Evolutionary conservation across 768 basidiomycete genomes (phyloP).

Genomic region (Coprinellus aureogranulatus): DNA sequence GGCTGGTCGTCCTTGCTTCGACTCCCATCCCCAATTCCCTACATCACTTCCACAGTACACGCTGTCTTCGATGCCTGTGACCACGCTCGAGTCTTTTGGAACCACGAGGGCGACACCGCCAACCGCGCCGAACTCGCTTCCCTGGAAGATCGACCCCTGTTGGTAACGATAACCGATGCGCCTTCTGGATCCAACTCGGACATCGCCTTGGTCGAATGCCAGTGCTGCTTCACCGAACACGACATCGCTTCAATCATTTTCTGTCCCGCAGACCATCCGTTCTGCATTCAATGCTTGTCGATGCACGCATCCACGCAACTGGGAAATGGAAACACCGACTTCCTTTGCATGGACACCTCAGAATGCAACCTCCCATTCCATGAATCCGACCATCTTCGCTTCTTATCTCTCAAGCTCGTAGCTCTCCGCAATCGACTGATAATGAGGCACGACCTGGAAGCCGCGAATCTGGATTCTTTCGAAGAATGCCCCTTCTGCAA

Average conservation of each 20-base stretch:
- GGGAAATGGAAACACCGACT: not conserved
- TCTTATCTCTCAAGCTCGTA: constrained; percentile 68
- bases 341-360: not conserved
- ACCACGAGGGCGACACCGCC: no score
- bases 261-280: constrained; percentile 4
- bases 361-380: constrained; percentile 65
- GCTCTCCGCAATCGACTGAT: constrained; percentile 23
- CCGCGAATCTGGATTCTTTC: constrained; percentile 72
- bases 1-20: no score
- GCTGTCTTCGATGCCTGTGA: no score
- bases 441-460: constrained; percentile 75
- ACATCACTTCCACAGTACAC: no score
- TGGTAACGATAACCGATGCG: no score
- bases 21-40: no score
- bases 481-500: constrained; percentile 93
- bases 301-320: not conserved
- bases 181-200: no score
- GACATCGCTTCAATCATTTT: not conserved
- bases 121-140: no score
- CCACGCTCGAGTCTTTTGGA: no score
- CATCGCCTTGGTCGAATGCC: not conserved
- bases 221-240: constrained; percentile 2
- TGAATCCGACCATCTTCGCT: constrained; percentile 62
- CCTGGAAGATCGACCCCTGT: no score
- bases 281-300: not conserved